Conservation (phyloP, 441 rosid genomes). For the Metrosideros polymorpha region DNA sequence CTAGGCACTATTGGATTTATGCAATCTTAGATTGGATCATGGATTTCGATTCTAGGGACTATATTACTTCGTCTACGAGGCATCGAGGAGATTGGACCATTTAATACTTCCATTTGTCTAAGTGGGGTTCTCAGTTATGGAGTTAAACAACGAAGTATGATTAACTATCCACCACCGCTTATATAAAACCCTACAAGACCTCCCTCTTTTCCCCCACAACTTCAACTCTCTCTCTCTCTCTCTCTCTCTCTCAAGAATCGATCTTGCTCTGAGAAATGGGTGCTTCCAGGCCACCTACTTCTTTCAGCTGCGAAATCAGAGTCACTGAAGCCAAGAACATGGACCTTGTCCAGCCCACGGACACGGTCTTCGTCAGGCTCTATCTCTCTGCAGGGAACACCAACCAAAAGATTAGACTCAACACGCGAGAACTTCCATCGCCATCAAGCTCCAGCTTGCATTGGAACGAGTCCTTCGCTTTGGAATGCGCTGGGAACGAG, state of each 20-base stretch:
- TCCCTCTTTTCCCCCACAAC: not conserved
- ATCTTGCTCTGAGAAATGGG: slow-evolving; percentile 19
- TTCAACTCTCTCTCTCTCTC: not conserved
- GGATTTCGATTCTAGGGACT: not conserved
- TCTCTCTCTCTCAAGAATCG: not conserved
- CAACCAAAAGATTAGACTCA: slow-evolving; percentile 40
- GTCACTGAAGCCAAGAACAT: slow-evolving; percentile 60
- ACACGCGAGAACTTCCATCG: slow-evolving; percentile 40
- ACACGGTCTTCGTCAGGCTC: slow-evolving; percentile 48
- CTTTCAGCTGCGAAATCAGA: slow-evolving; percentile 44
- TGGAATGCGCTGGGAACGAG: slow-evolving; percentile 47
- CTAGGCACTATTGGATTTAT: not conserved
- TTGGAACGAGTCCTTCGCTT: slow-evolving; percentile 60
- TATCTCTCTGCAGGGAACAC: slow-evolving; percentile 42
- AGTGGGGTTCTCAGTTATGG: not conserved
- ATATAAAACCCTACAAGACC: not conserved
- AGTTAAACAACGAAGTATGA: not conserved
- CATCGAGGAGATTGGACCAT: not conserved
- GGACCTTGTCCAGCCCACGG: slow-evolving; percentile 23
- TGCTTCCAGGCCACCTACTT: slow-evolving; percentile 10
- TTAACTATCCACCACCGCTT: not conserved
- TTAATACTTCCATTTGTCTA: not conserved
- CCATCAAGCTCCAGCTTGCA: slow-evolving; percentile 15
- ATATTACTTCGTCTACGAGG: not conserved
- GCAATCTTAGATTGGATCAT: not conserved